A percentile compares a stretch with the other conserved stretches of the same genome.
phyloP scores from a whole-genome alignment of 768 basidiomycete genomes.

The Coprinopsis sp. region DNA sequence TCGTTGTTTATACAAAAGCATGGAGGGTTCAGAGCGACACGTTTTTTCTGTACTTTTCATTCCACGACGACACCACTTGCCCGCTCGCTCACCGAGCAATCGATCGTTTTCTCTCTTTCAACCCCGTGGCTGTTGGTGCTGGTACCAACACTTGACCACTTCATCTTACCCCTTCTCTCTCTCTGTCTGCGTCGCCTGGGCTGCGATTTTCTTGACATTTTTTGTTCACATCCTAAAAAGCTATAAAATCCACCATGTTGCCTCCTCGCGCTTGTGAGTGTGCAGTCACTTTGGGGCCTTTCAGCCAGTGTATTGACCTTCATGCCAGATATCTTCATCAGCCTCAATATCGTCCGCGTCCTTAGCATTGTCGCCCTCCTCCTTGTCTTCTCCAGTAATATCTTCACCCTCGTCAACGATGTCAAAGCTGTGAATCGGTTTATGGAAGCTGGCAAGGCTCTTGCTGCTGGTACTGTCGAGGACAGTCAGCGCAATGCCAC shows the following conservation, averaged over 20 bases:
- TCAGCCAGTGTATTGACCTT: not conserved
- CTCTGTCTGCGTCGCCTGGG: constrained; percentile 3
- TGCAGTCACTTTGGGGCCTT: not conserved
- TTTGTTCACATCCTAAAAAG: not conserved
- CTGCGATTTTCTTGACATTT: constrained; percentile 2
- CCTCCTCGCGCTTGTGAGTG: constrained; percentile 36
- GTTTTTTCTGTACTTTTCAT: not conserved
- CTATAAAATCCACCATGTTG: constrained; percentile 21
- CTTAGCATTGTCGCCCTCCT: constrained; percentile 76
- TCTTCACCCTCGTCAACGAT: constrained; percentile 69
- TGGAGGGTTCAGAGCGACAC: constrained; percentile 1
- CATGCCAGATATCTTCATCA: constrained; percentile 57
- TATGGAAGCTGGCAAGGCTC: constrained; percentile 34
- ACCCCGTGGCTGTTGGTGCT: constrained; percentile 6
- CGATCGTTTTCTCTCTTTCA: not conserved
- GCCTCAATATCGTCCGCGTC: constrained; percentile 72
- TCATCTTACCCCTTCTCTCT: not conserved
- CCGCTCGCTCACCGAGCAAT: not conserved
- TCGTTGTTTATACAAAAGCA: too few species aligned
- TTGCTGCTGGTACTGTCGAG: constrained; percentile 24
- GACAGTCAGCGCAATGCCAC: constrained; percentile 24
- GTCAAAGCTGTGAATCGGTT: constrained; percentile 71
- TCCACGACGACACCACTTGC: not conserved
- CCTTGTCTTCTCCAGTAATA: constrained; percentile 77
- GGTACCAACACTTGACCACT: constrained; percentile 1